Evolutionary conservation across 768 basidiomycete genomes (phyloP).

Genomic region (Mycena epipterygia): DNA sequence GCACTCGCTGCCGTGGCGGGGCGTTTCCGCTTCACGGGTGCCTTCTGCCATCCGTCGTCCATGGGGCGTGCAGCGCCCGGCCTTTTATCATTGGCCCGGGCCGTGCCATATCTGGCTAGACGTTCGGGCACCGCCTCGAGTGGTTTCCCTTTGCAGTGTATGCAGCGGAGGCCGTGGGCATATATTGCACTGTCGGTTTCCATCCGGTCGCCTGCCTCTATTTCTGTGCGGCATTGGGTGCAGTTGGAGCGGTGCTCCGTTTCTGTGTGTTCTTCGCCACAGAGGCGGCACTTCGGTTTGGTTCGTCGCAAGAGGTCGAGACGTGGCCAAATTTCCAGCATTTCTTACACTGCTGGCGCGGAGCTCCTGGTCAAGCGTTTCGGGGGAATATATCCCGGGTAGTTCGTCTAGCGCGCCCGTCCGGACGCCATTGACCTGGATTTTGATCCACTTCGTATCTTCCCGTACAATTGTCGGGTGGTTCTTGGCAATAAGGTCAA

Average conservation of each 20-base stretch:
- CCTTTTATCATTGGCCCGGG: not conserved
- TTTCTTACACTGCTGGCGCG: constrained; percentile 8
- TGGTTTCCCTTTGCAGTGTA: not conserved
- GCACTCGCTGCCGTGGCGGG: not conserved
- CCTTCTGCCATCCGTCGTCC: constrained; percentile 15
- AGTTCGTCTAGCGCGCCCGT: not conserved
- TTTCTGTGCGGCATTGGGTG: not conserved
- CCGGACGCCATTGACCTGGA: constrained; percentile 14
- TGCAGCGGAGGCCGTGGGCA: constrained; percentile 9
- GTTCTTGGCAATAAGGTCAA: not conserved
- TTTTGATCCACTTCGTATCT: constrained; percentile 18
- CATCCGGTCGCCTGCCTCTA: not conserved
- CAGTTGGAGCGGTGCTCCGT: constrained; percentile 1
- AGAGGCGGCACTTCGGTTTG: constrained; percentile 10
- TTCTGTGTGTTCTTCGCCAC: constrained; percentile 15
- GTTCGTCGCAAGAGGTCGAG: not conserved
- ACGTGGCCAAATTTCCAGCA: constrained; percentile 13
- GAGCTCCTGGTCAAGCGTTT: not conserved
- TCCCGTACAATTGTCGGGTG: not conserved
- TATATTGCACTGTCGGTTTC: not conserved
- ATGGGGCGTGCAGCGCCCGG: not conserved
- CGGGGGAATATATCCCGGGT: not conserved
- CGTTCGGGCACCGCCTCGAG: constrained; percentile 1
- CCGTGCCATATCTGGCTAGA: not conserved
- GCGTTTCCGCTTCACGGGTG: not conserved